phyloP scores from a whole-genome alignment of 495 filamentous ascomycete genomes.

The Staphylotrichum longicolle region DNA sequence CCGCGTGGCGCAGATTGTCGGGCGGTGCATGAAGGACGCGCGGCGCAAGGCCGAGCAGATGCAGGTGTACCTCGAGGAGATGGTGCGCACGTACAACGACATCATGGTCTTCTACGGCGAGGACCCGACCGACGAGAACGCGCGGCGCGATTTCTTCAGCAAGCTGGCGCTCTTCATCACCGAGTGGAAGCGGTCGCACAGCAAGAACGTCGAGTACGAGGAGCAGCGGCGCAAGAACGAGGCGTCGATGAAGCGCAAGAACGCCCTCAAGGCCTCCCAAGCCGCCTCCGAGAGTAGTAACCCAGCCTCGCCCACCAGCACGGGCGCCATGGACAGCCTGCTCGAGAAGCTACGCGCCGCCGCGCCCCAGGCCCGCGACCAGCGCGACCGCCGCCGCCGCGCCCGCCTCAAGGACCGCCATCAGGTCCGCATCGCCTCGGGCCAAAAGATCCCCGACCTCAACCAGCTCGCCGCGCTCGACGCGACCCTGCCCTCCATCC shows the following conservation, averaged over 20 bases:
- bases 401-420: conserved; percentile 88
- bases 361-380: conserved; percentile 81
- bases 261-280: conserved; percentile 62
- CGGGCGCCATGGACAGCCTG: conserved; percentile 95
- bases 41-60: conserved; percentile 94
- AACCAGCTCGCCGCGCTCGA: conserved; percentile 52
- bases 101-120: conserved; percentile 98
- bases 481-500: conserved; percentile 27
- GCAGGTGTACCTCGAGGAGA: conserved; percentile 89
- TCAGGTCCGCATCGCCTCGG: conserved; percentile 84
- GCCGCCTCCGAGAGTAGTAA: conserved; percentile 44
- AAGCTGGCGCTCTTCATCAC: conserved; percentile 89
- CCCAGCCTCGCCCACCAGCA: conserved; percentile 67
- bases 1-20: conserved; percentile 85
- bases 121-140: conserved; percentile 86
- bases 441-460: conserved; percentile 75
- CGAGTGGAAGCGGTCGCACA: conserved; percentile 93
- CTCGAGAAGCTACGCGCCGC: conserved; percentile 93
- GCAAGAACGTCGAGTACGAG: conserved; percentile 86
- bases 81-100: conserved; percentile 86
- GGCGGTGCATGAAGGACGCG: conserved; percentile 94
- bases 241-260: conserved; percentile 84
- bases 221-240: conserved; percentile 82
- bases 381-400: conserved; percentile 81
- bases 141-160: conserved; percentile 92